Evolutionary conservation across 2,329 filamentous ascomycete species (phyloP), one percentile per base, ranked within the genome.

Genomic region (Scedosporium aurantiacum): DNA sequence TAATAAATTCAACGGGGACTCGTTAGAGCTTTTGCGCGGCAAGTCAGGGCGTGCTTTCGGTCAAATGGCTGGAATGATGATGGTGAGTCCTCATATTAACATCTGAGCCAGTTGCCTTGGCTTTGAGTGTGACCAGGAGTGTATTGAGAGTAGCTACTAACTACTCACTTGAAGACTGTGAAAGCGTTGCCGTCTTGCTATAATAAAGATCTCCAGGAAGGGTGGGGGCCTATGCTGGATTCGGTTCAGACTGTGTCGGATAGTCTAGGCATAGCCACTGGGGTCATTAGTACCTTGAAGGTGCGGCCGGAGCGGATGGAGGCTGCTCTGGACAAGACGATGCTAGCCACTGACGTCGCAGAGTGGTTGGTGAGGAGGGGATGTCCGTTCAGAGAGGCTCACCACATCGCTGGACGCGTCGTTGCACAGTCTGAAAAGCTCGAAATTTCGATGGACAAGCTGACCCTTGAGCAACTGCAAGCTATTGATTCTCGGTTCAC

Each of bases 1-100:
- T 2, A 86, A 94, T 71, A 94, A 93, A 82, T 90, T 91, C 78
- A 93, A 93, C 74, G 79, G 82, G 1, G 90, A 94, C 73, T 85
- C 82, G n/a, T 78, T 94, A 6, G 79, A 79, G 66, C 66, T 93
- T 12, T 79, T 93, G 57, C 82, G 89, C 12, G 89, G 89, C 57
- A 94, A 93, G 77, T 79, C 79, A 58, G 90, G 89, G 1, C 81
- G 88, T 66, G 82, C 85, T 3, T 93, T 95, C 69, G 91, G 90
- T 27, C 87, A 91, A 65, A 89, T 93, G 84, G 83, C 88, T 4
- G 90, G 89, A 43, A 75, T 94, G 65, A 90, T 93, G 67, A 84
- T 90, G 72, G 28, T 32, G 28, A 32, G 28, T 32, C 28, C 28
- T 32, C 54, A 67, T 68, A 67, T 57, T 25, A 27, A 67, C 60